Base-by-base conservation (phyloP, 495 filamentous ascomycete species). In the Friedmanniomyces simplex region DNA sequence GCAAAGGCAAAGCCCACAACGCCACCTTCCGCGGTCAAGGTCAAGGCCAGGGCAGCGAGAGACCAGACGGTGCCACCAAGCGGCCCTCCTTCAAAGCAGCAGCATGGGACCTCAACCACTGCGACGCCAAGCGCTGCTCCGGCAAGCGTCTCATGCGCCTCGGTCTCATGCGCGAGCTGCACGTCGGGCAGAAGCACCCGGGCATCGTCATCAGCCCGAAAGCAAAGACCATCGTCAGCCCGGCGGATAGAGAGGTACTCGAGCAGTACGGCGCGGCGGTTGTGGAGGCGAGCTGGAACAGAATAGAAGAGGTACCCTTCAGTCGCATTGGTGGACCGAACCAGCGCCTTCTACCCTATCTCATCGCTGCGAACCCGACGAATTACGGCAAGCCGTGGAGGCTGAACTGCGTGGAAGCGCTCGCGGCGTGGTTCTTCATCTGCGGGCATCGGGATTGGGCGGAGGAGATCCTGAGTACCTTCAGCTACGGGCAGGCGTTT, bases 21-120 rank as follows among this genome's bases (percentile, higher is more conserved):
- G 30, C 49, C 49, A 18, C 26, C 49, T 52, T 52, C 49, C 49
- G 49, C 30, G 18, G 18, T 24, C 8, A 32, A 3, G 18, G 18
- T 24, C 8, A 32, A 3, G 30, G 10, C 46, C 46, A 16, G 2
- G 49, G 6, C 25, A 36, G 16, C 26, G 18, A 18, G 20, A n/a
- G 52, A 66, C 42, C 43, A 42, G 8, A 34, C 43, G 48, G 47
- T n/a, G 49, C 18, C 52, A 43, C 16, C 60, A 55, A 73, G 37
- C 74, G 74, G 56, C 85, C 88, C 30, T 68, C 81, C 14, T 95
- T 87, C 79, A 89, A 87, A 75, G 94, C 93, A 46, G 93, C 91
- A 36, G 96, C 91, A 68, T 98, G 93, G 93, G 93, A 98, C 70
- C 75, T 98, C 36, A 89, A 89, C 49, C 93, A 98, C 70, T 98